Evolutionary conservation across 176 grass and related monocot genomes (phyloP).

Genomic region (Carex parvula): DNA sequence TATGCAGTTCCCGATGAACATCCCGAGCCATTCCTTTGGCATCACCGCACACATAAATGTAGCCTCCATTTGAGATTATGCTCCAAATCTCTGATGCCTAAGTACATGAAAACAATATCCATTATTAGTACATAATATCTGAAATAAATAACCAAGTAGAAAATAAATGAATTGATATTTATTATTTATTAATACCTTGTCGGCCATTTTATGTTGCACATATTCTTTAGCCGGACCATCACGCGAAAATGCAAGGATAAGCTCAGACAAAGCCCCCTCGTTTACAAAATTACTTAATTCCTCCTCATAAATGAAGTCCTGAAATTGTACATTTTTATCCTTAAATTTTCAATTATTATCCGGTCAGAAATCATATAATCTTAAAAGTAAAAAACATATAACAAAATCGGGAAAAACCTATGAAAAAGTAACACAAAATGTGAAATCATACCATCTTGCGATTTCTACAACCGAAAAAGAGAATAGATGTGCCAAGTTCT

Average conservation of each 20-base stretch:
- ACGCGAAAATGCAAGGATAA: slow-evolving; percentile 83
- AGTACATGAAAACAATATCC: slow-evolving; percentile 10
- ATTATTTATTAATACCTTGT: slow-evolving; percentile 44
- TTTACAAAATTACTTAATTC: slow-evolving; percentile 70
- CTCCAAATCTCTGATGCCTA: slow-evolving; percentile 79
- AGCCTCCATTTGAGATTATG: slow-evolving; percentile 60
- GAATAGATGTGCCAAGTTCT: slow-evolving; percentile 58
- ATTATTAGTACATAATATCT: background rate
- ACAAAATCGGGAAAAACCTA: background rate
- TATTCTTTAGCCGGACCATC: slow-evolving; percentile 81
- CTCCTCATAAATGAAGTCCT: slow-evolving; percentile 97
- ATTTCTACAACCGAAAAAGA: slow-evolving; percentile 98
- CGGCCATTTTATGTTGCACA: slow-evolving; percentile 95
- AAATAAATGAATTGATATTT: background rate
- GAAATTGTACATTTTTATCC: slow-evolving; percentile 18
- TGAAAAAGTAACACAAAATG: background rate
- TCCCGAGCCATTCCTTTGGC: slow-evolving; percentile 96
- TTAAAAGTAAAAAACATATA: background rate
- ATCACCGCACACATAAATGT: slow-evolving; percentile 92
- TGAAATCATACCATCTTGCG: slow-evolving; percentile 55
- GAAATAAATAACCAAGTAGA: background rate
- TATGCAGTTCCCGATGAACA: slow-evolving; percentile 79
- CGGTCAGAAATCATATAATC: background rate
- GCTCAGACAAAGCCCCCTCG: slow-evolving; percentile 58
- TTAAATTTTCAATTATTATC: slow-evolving; percentile 10